A percentile compares a stretch with the other conserved stretches of the same genome.
These are phyloP conservation scores for Cylindrodendrum hubeiense DNA, from an alignment of 2,329 filamentous ascomycete species.

Conservation along the genomic window DNA sequence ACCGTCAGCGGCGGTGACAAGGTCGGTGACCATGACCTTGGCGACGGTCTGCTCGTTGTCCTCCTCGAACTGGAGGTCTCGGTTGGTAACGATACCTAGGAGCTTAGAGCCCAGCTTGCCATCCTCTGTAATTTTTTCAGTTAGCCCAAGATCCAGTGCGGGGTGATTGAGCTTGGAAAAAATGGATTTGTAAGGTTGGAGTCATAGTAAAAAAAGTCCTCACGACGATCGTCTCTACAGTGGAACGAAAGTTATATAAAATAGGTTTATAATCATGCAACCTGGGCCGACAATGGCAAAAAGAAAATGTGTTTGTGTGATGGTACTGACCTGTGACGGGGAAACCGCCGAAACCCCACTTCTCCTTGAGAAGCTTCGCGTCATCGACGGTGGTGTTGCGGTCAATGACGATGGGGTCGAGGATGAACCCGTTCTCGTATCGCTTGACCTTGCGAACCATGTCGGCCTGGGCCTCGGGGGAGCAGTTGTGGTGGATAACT, in stretches of 20 bases:
- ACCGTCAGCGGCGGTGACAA: conserved; percentile 87
- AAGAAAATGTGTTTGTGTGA: conserved; percentile 24
- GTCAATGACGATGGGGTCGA: conserved; percentile 92
- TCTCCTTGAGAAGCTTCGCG: conserved; percentile 92
- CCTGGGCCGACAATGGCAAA: conserved; percentile 34
- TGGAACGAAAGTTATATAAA: conserved; percentile 99
- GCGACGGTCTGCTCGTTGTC: conserved; percentile 79
- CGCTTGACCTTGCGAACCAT: conserved; percentile 99
- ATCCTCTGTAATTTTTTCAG: conserved; percentile 71
- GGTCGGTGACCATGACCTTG: conserved; percentile 94
- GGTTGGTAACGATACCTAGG: conserved; percentile 96
- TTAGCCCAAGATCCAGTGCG: conserved; percentile 37
- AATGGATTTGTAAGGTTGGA: conserved; percentile 31
- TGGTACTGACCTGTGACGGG: conserved; percentile 91
- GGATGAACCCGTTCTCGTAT: conserved; percentile 99
- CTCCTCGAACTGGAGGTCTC: conserved; percentile 97
- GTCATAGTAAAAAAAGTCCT: conserved; percentile 68
- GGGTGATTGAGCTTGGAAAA: conserved; percentile 24
- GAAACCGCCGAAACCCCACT: conserved; percentile 98
- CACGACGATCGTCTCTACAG: conserved; percentile 90
- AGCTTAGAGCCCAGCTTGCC: conserved; percentile 96
- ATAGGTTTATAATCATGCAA: conserved; percentile 83
- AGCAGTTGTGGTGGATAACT: conserved; percentile 99
- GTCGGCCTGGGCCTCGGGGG: conserved; percentile 95
- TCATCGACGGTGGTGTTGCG: conserved; percentile 90